phyloP scores from a whole-genome alignment of 2,329 filamentous ascomycete genomes.

The Trichoderma endophyticum region DNA sequence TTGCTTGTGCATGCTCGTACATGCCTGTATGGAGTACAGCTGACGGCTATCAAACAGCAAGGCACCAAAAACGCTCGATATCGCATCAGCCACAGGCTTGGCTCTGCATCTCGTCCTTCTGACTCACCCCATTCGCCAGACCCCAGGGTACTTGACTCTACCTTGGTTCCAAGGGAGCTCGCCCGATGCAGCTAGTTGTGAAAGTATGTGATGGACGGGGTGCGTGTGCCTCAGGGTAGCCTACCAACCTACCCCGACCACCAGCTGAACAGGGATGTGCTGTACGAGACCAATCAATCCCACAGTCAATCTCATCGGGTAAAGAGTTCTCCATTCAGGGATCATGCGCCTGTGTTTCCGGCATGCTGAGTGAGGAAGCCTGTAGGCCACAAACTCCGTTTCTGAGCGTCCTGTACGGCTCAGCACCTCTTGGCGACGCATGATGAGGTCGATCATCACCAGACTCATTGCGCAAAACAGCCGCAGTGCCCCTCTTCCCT shows the following conservation, averaged over 20 bases:
- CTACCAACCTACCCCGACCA: slow-evolving; percentile 7
- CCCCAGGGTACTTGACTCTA: neutral
- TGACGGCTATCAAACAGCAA: slow-evolving; percentile 3
- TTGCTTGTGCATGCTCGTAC: neutral
- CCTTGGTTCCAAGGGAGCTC: slow-evolving; percentile 11
- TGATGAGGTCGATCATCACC: slow-evolving; percentile 20
- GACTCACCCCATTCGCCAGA: slow-evolving; percentile 13
- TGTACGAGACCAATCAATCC: slow-evolving; percentile 2
- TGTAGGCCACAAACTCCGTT: neutral
- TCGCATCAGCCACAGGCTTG: slow-evolving; percentile 12
- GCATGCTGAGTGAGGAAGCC: neutral
- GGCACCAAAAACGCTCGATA: slow-evolving; percentile 8
- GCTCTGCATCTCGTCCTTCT: slow-evolving; percentile 9
- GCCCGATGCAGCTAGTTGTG: neutral
- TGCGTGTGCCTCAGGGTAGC: neutral
- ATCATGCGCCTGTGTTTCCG: slow-evolving; percentile 13
- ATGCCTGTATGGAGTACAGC: neutral
- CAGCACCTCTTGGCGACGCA: slow-evolving; percentile 15
- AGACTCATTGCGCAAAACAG: slow-evolving; percentile 2
- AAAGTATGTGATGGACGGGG: neutral
- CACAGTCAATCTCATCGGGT: slow-evolving; percentile 13
- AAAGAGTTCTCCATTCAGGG: slow-evolving; percentile 1
- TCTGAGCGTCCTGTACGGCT: neutral
- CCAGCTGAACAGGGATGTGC: slow-evolving; percentile 17
- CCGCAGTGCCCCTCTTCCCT: neutral